A percentile compares a stretch with the other conserved stretches of the same genome.
These are phyloP conservation scores for Tetradesmus obliquus DNA, from an alignment of 139 green algal genomes.

Conservation along the genomic window DNA sequence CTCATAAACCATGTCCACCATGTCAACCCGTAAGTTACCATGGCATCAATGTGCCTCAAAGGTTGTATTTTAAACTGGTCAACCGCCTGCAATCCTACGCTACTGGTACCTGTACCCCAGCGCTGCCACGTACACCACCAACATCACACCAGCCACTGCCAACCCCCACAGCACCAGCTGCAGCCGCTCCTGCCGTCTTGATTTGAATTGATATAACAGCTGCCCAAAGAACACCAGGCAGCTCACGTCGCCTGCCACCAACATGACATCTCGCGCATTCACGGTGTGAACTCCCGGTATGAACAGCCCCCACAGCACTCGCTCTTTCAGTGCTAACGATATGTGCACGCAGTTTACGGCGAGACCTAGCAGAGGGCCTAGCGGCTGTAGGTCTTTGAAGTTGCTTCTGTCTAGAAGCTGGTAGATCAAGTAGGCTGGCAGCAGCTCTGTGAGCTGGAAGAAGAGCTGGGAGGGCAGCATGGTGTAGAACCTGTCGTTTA, in stretches of 20 bases:
- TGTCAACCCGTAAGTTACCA: too few relatives aligned
- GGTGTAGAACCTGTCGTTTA: constrained; percentile 20
- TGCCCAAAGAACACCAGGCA: constrained; percentile 25
- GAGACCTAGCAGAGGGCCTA: background rate
- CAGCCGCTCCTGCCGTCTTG: background rate
- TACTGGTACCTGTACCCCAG: background rate
- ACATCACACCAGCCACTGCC: background rate
- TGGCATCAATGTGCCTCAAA: too few relatives aligned
- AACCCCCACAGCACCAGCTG: background rate
- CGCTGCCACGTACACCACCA: background rate
- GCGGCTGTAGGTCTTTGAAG: background rate
- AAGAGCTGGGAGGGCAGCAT: constrained; percentile 37
- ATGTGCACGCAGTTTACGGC: constrained; percentile 8
- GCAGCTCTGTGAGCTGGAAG: constrained; percentile 35
- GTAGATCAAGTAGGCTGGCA: background rate
- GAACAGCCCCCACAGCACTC: constrained; percentile 27
- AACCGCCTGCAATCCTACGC: background rate
- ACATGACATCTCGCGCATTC: constrained; percentile 30
- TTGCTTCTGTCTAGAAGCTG: constrained; percentile 4
- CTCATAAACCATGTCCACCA: too few relatives aligned
- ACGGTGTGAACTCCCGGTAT: constrained; percentile 17
- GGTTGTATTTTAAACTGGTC: too few relatives aligned
- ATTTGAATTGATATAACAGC: background rate
- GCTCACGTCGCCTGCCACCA: constrained; percentile 29
- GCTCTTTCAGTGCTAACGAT: constrained; percentile 24